Conservation (phyloP, 805 yeast species). For the Hanseniaspora clermontiae region DNA sequence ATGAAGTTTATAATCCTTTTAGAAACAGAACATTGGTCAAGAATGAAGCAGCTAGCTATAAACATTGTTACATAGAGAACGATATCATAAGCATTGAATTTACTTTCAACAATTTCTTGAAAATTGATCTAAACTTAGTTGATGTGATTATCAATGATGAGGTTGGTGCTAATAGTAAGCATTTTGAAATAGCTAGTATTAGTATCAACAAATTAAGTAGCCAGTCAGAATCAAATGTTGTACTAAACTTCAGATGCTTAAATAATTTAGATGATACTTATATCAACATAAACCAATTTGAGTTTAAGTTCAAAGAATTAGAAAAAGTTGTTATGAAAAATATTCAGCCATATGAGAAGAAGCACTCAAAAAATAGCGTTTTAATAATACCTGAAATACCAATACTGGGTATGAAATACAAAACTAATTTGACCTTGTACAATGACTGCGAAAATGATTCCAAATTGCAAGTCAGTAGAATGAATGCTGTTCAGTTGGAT, state of each 20-base stretch:
- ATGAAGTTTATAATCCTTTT: slow-evolving; percentile 10
- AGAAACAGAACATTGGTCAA: not conserved
- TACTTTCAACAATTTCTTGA: slow-evolving; percentile 18
- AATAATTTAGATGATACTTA: slow-evolving; percentile 15
- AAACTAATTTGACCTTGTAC: not conserved
- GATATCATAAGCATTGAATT: not conserved
- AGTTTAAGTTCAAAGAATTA: slow-evolving; percentile 21
- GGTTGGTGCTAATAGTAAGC: not conserved
- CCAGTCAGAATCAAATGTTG: not conserved
- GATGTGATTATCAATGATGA: slow-evolving; percentile 16
- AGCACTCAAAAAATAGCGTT: not conserved
- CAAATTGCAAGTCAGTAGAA: slow-evolving; percentile 15
- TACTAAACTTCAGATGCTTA: slow-evolving; percentile 24
- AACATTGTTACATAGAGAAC: slow-evolving; percentile 1
- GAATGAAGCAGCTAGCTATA: not conserved
- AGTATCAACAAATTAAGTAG: not conserved
- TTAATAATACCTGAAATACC: not conserved
- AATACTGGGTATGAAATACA: not conserved
- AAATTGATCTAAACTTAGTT: slow-evolving; percentile 19
- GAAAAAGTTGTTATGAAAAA: slow-evolving; percentile 18
- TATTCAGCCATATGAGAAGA: slow-evolving; percentile 2
- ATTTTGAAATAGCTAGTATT: not conserved
- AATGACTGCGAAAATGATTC: not conserved
- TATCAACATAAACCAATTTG: slow-evolving; percentile 23
- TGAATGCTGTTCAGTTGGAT: slow-evolving; percentile 20